Base-by-base conservation (phyloP, 192 early-diverging fungal species). In the Chytriomyces confervae region DNA sequence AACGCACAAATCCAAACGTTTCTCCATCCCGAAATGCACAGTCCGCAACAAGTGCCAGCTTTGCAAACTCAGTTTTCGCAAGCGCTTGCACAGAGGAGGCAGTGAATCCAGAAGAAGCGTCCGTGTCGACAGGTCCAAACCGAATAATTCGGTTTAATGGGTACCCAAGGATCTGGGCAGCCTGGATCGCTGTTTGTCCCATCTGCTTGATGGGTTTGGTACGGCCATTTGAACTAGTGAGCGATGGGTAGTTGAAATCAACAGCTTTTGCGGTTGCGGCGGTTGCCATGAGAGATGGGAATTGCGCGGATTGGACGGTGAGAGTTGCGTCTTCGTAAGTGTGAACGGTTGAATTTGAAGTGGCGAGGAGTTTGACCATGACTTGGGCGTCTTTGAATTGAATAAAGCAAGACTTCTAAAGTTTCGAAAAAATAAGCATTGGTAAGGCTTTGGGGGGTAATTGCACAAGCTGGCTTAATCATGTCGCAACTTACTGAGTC, bases 241-340 rank as follows among this genome's bases (percentile, higher is more conserved):
- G 69, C 20, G 8, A 23, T 20, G 69, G 69, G 50, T 70, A 45
- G 50, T 70, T 70, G 23, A 29, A 67, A 46, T 67, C 66, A 46
- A 67, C 43, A 18, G 66, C 23, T 9, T 47, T n/a, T 67, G 36
- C 16, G 16, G 57, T 47, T 5, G 66, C 44, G 62, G 66, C 44
- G 66, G 66, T 13, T 46, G 10, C 23, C 18, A 46, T 46, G 66
- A 36, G 1, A 36, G 36, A 36, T 36, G 69, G 69, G 27, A 70
- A 70, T 9, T 13, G 23, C 2, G 49, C n/a, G 10, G 69, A n/a
- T 70, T 70, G 49, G 23, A 70, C 51, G 23, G 69, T 53, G 69
- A 70, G 69, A 20, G 27, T 27, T 2, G 51, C 36, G 51, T 70
- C 69, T 70, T 70, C 69, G 50, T 70, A 70, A 16, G 69, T 51